Evolutionary conservation across 2,329 filamentous ascomycete genomes (phyloP), one percentile per base, ranked within the genome.

Genomic region (Blumeriella jaapii): DNA sequence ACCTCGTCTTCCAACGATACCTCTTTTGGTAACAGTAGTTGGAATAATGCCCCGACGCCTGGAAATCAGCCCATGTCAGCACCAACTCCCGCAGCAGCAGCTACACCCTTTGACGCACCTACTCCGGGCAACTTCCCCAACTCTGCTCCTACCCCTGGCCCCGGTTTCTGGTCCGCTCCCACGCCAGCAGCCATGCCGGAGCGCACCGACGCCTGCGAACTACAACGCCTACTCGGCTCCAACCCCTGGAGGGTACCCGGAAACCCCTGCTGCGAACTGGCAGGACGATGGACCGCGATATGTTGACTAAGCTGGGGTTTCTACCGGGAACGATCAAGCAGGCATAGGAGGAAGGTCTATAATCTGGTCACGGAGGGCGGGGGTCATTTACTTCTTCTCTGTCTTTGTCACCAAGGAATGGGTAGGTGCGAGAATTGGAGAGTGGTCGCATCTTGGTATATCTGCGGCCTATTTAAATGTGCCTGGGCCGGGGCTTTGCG

Each of bases 71-170:
- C n/a, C n/a, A n/a, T 27, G 4, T 27, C 25, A 14, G 82, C 82
- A 3, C 81, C 81, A 0, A 86, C 82, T 0, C 82, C 79, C 0
- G 79, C 77, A 2, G 77, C 72, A 5, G 70, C 67, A 2, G 64
- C 65, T 4, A 63, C 61, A 12, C 62, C 61, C 7, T 59, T 61
- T 39, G 60, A 64, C 43, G 67, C 67, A 9, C 66, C 67, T 11
- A 69, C 67, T 1, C 66, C 67, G 6, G 60, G 55, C n/a, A 27
- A 12, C 32, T n/a, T 29, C 7, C 4, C 9, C 22, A 24, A 35
- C 17, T 22, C 17, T 7, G 81, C 79, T 11, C 78, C 79, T 0
- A 86, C 81, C 0, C 77, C 74, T 1, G 73, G 69, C 31, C 50
- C 52, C 14, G 51, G 50, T 29, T 59, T 53, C 31, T 60, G 59